These are phyloP conservation scores for Blastobotrys petasosporus DNA, from an alignment of 1,139 yeast genomes.

Conservation along the genomic window DNA sequence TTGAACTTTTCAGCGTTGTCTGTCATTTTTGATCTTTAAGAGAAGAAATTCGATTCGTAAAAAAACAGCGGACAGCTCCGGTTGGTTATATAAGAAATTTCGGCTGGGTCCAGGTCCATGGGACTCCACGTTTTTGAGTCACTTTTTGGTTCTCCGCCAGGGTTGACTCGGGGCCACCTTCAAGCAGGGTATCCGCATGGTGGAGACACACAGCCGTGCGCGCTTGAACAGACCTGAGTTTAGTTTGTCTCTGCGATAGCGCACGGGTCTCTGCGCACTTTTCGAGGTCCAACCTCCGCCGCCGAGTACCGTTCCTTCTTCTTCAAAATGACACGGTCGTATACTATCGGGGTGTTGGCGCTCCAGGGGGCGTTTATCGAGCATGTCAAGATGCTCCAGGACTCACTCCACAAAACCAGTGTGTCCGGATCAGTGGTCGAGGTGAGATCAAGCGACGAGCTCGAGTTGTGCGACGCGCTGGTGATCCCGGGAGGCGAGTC, in stretches of 20 bases:
- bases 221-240: no score
- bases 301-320: background rate
- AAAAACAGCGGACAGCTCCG: no score
- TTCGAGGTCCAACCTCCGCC: no score
- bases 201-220: no score
- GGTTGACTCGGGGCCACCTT: no score
- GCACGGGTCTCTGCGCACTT: no score
- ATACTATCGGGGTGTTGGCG: constrained; percentile 63
- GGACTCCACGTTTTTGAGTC: no score
- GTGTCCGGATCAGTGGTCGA: constrained; percentile 35
- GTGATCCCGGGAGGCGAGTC: constrained; percentile 80
- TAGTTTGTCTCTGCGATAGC: no score
- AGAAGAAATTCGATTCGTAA: background rate
- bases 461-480: constrained; percentile 50
- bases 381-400: constrained; percentile 50
- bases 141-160: no score
- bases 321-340: constrained; percentile 15
- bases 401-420: constrained; percentile 14
- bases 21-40: background rate
- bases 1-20: constrained; percentile 37
- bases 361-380: constrained; percentile 78
- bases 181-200: no score
- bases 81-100: no score
- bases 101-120: no score
- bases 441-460: constrained; percentile 49